Conservation (phyloP, 345 rosid species). For the Xanthoceras sorbifolium region DNA sequence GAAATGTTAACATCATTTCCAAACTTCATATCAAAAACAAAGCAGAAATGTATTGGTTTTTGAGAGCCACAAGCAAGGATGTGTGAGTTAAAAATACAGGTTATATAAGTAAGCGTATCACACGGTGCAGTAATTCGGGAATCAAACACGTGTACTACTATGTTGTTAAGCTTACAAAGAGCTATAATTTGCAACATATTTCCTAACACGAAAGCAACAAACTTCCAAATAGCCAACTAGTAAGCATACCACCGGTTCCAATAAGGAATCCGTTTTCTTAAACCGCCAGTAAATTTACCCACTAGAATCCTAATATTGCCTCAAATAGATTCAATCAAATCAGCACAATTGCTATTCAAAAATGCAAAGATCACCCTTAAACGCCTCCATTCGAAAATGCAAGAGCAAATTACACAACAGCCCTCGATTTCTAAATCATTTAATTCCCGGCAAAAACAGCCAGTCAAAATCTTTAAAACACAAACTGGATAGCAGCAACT, state of each 20-base stretch:
- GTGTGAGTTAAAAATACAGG: neutral
- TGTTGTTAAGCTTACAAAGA: neutral
- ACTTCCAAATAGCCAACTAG: neutral
- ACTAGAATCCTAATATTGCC: neutral
- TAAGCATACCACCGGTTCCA: neutral
- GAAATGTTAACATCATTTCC: neutral
- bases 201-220: slow-evolving; percentile 1
- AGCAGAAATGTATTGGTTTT: neutral
- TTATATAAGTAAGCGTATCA: neutral
- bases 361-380: neutral
- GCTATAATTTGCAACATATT: slow-evolving; percentile 13
- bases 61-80: neutral
- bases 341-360: slow-evolving; percentile 3
- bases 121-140: neutral
- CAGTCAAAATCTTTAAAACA: neutral
- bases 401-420: slow-evolving; percentile 1
- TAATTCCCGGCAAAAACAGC: neutral
- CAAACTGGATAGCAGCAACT: neutral
- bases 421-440: slow-evolving; percentile 10
- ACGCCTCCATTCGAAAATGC: neutral
- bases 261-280: neutral
- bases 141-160: neutral
- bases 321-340: neutral
- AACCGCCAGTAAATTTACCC: neutral
- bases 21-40: neutral